Evolutionary conservation across 192 early-diverging fungal genomes (phyloP).

Genomic region (Chytriomyces hyalinus): DNA sequence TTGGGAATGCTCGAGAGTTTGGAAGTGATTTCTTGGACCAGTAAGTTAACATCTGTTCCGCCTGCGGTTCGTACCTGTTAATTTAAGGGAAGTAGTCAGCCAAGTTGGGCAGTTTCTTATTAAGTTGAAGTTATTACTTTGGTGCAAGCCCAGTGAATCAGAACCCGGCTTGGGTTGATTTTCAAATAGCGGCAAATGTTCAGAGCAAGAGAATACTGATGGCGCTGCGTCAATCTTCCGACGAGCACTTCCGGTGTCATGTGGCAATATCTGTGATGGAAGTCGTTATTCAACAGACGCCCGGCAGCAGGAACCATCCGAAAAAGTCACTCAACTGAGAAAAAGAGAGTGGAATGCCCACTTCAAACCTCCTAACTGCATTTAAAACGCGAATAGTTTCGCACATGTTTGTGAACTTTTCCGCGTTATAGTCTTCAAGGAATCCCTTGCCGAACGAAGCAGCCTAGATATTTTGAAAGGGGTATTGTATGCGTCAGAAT

Average conservation of each 20-base stretch:
- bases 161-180: slow-evolving; percentile 76
- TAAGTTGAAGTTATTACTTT: slow-evolving; percentile 60
- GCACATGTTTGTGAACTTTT: slow-evolving; percentile 88
- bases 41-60: slow-evolving; percentile 63
- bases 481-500: slow-evolving; percentile 1
- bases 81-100: slow-evolving; percentile 61
- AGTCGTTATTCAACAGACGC: background rate
- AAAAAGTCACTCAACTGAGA: slow-evolving; percentile 66
- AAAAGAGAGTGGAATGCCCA: slow-evolving; percentile 90
- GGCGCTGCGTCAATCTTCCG: slow-evolving; percentile 80
- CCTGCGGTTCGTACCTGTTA: slow-evolving; percentile 86
- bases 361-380: slow-evolving; percentile 77
- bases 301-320: background rate
- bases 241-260: slow-evolving; percentile 83
- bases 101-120: background rate
- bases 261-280: slow-evolving; percentile 61
- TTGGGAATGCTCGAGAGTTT: slow-evolving; percentile 57
- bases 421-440: slow-evolving; percentile 81
- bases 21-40: slow-evolving; percentile 77
- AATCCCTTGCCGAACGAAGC: slow-evolving; percentile 95
- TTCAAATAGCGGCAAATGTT: slow-evolving; percentile 83
- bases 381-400: slow-evolving; percentile 87
- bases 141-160: slow-evolving; percentile 96
- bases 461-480: slow-evolving; percentile 60
- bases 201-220: slow-evolving; percentile 85